These are phyloP conservation scores for Zangia roseola DNA, from an alignment of 768 basidiomycete species.

Conservation along the genomic window DNA sequence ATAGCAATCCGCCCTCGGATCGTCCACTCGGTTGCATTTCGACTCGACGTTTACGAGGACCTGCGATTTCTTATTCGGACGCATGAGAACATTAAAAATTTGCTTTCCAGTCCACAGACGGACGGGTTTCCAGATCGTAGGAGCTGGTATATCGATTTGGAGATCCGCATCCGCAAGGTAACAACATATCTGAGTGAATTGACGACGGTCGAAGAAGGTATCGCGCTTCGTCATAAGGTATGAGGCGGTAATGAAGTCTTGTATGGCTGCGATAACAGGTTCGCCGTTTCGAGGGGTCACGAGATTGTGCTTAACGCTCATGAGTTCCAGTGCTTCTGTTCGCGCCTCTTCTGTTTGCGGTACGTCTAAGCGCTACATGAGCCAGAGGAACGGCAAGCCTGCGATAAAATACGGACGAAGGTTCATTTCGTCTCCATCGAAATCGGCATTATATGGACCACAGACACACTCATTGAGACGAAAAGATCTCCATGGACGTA, in stretches of 20 bases:
- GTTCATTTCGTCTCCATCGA: conserved; percentile 99
- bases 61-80: conserved; percentile 79
- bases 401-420: conserved; percentile 60
- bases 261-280: conserved; percentile 98
- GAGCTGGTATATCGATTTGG: conserved; percentile 94
- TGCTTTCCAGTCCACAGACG: conserved; percentile 98
- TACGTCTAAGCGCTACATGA: conserved; percentile 59
- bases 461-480: conserved; percentile 98
- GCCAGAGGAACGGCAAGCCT: neutral
- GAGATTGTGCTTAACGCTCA: conserved; percentile 95
- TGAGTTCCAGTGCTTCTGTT: conserved; percentile 94
- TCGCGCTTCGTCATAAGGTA: conserved; percentile 93
- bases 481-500: conserved; percentile 97
- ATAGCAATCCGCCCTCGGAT: conserved; percentile 65
- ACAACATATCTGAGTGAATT: conserved; percentile 95
- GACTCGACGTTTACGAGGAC: conserved; percentile 94
- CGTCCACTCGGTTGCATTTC: conserved; percentile 89
- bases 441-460: conserved; percentile 98
- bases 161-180: conserved; percentile 90
- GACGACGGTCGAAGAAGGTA: conserved; percentile 87
- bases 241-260: conserved; percentile 99
- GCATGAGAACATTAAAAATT: conserved; percentile 96
- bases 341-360: conserved; percentile 98
- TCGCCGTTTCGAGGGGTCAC: conserved; percentile 98
- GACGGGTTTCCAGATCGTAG: conserved; percentile 89